Evolutionary conservation across 2,329 filamentous ascomycete species (phyloP).

Genomic region (Penicillium sp.): DNA sequence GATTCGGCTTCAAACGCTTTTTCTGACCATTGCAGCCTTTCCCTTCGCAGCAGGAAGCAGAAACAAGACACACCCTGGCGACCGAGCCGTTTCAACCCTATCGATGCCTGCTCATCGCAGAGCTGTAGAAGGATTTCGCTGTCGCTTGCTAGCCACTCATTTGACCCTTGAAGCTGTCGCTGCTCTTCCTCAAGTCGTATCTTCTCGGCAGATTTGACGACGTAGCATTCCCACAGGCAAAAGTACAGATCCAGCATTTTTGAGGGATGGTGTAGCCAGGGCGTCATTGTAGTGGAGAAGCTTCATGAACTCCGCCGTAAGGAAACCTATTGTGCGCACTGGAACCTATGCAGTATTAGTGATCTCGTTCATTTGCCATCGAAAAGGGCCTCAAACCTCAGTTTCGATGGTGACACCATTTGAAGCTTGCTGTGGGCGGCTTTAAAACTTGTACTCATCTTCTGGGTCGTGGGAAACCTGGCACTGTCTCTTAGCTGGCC

Average conservation of each 20-base stretch:
- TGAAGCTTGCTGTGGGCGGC: too few relatives aligned
- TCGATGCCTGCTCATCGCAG: background rate
- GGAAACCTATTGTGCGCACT: too few relatives aligned
- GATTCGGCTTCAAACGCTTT: background rate
- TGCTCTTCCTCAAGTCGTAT: constrained; percentile 4
- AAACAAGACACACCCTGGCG: background rate
- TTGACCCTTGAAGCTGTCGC: background rate
- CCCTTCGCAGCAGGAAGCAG: constrained; percentile 28
- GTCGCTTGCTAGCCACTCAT: constrained; percentile 1
- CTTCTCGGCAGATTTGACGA: constrained; percentile 2
- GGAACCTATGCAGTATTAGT: too few relatives aligned
- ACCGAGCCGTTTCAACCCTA: background rate
- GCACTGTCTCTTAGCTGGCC: background rate
- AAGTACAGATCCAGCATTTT: constrained; percentile 5
- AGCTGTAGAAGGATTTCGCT: background rate
- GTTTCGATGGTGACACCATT: too few relatives aligned
- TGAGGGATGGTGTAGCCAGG: background rate
- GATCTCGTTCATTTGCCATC: too few relatives aligned
- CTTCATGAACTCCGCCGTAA: background rate
- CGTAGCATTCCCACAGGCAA: background rate
- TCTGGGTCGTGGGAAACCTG: background rate
- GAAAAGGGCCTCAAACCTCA: too few relatives aligned
- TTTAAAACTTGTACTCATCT: background rate
- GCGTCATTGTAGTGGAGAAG: background rate
- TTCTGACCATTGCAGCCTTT: background rate